Evolutionary conservation across 352 stramenopile species (phyloP).

Genomic region (Peronospora farinosa): DNA sequence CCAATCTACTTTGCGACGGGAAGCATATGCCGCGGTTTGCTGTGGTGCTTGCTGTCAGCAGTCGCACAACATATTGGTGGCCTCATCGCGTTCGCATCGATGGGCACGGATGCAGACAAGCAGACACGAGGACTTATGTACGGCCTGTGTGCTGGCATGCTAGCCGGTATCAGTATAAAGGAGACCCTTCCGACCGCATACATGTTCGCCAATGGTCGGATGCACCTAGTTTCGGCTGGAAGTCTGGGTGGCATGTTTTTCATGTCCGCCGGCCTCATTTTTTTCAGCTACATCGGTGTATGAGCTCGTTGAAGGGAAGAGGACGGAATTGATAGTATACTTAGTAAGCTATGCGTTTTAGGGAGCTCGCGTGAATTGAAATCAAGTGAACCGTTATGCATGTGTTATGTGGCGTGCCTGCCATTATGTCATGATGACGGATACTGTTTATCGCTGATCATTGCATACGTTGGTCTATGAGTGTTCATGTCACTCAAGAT

Average conservation of each 20-base stretch:
- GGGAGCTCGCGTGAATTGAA: no score
- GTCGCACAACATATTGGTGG: slow-evolving; percentile 86
- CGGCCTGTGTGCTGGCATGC: slow-evolving; percentile 91
- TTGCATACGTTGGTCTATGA: no score
- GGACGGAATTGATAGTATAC: neutral
- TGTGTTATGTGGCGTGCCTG: no score
- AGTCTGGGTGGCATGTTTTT: slow-evolving; percentile 78
- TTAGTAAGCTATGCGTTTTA: no score
- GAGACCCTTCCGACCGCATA: slow-evolving; percentile 89
- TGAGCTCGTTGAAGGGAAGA: slow-evolving; percentile 8
- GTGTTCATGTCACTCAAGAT: no score
- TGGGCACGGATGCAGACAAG: slow-evolving; percentile 44
- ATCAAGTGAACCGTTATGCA: no score
- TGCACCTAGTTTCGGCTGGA: slow-evolving; percentile 69
- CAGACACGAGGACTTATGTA: slow-evolving; percentile 87
- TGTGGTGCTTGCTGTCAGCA: slow-evolving; percentile 88
- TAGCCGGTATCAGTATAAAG: slow-evolving; percentile 86
- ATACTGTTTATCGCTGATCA: no score
- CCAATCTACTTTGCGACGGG: slow-evolving; percentile 96
- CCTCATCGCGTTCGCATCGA: slow-evolving; percentile 65
- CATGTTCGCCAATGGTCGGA: slow-evolving; percentile 76
- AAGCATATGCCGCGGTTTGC: slow-evolving; percentile 85
- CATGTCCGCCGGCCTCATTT: slow-evolving; percentile 83
- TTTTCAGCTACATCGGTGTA: slow-evolving; percentile 69
- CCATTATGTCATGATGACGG: no score